Evolutionary conservation across 495 filamentous ascomycete genomes (phyloP).

Genomic region (Penicillium longicatenatum): DNA sequence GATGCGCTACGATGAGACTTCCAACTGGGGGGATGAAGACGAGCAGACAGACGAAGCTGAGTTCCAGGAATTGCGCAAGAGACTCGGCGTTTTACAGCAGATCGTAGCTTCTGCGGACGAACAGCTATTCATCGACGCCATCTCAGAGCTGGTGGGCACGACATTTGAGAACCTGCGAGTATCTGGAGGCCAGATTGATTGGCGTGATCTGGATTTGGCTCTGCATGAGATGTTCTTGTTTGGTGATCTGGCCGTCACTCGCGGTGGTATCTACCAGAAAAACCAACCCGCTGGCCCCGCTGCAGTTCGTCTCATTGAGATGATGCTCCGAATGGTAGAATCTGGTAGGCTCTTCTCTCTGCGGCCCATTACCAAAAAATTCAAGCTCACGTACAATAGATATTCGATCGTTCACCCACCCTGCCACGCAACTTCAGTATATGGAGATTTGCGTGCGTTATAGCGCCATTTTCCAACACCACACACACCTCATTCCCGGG

Average conservation of each 20-base stretch:
- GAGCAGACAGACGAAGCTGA: conserved; percentile 98
- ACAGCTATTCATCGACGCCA: conserved; percentile 77
- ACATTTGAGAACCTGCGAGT: conserved; percentile 78
- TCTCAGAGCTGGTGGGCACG: conserved; percentile 77
- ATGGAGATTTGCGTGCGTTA: conserved; percentile 98
- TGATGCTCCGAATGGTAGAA: conserved; percentile 94
- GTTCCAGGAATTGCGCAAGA: conserved; percentile 90
- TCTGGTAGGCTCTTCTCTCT: conserved; percentile 47
- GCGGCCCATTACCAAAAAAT: conserved; percentile 25
- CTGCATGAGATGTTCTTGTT: conserved; percentile 96
- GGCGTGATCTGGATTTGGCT: conserved; percentile 95
- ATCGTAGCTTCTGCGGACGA: conserved; percentile 84
- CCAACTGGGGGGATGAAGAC: conserved; percentile 91
- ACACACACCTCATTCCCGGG: conserved; percentile 73
- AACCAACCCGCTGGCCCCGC: conserved; percentile 72
- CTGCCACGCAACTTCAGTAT: conserved; percentile 89
- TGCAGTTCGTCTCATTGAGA: conserved; percentile 74
- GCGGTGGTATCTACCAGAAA: conserved; percentile 81
- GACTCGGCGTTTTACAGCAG: conserved; percentile 86
- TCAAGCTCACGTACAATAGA: conserved; percentile 45
- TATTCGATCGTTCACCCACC: conserved; percentile 82
- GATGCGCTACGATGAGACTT: conserved; percentile 95
- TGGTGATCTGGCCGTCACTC: conserved; percentile 85
- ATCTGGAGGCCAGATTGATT: conserved; percentile 74
- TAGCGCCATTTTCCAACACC: conserved; percentile 84